A percentile compares a stretch with the other conserved stretches of the same genome.
phyloP scores from a whole-genome alignment of 1,284 basidiomycete genomes.

The Cutaneotrichosporon sp. region DNA sequence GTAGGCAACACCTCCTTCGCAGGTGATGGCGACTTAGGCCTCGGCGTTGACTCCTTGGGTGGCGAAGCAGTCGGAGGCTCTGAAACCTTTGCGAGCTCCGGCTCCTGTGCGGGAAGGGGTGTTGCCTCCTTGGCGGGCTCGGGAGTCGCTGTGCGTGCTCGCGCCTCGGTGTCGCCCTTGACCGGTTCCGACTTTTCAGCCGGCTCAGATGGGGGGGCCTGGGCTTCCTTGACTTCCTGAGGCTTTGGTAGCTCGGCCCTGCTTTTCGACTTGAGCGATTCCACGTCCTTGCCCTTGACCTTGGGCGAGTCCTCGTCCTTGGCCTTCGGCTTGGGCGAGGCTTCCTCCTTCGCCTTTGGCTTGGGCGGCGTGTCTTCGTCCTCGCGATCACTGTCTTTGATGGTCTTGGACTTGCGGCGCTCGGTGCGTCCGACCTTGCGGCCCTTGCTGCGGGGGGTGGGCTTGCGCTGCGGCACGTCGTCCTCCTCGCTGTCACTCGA shows the following conservation, averaged over 20 bases:
- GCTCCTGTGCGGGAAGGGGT: not conserved
- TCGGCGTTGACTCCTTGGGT: slow-evolving; percentile 23
- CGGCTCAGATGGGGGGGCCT: too few species aligned
- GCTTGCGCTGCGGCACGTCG: slow-evolving; percentile 3
- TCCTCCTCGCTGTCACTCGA: slow-evolving; percentile 8
- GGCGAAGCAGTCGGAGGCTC: slow-evolving; percentile 5
- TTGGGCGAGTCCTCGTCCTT: not conserved
- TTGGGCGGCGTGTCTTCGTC: slow-evolving; percentile 2
- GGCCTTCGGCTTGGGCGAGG: not conserved
- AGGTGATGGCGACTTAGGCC: slow-evolving; percentile 14
- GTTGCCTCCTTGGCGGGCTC: not conserved
- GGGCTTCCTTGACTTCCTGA: too few species aligned
- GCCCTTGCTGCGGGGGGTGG: not conserved
- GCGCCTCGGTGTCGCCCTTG: too few species aligned
- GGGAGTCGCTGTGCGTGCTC: not conserved
- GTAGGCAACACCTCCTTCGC: slow-evolving; percentile 19
- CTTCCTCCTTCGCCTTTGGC: not conserved
- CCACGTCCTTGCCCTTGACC: too few species aligned
- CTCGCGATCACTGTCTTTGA: not conserved
- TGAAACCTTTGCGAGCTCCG: not conserved
- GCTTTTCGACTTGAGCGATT: too few species aligned
- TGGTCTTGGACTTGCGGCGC: slow-evolving; percentile 1
- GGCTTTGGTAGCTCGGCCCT: too few species aligned
- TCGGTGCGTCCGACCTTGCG: not conserved
- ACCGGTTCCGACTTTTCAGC: too few species aligned